A percentile compares a stretch with the other conserved stretches of the same genome.
Conservation (phyloP, 1,139 yeast genomes). For the Blastobotrys malaysiensis region DNA sequence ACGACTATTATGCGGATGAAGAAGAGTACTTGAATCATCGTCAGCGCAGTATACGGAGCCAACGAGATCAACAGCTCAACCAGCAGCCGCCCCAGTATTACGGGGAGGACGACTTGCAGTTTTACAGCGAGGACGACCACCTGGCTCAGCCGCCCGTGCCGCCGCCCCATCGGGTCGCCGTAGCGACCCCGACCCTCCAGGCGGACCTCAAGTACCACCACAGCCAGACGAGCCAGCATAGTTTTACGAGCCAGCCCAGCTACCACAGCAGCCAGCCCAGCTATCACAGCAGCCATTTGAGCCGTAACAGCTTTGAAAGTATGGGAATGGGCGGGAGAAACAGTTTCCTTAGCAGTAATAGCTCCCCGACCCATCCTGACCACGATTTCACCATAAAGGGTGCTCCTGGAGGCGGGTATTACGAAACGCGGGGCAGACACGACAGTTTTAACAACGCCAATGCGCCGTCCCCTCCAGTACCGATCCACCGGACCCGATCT, state of each 20-base stretch:
- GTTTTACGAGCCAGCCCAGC: neutral
- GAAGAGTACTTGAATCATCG: neutral
- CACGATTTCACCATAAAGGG: neutral
- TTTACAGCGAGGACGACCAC: constrained; percentile 9
- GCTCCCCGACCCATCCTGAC: neutral
- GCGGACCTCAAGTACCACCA: constrained; percentile 1
- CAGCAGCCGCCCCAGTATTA: neutral
- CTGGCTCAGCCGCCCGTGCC: constrained; percentile 25
- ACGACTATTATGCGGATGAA: neutral
- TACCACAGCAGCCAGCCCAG: neutral
- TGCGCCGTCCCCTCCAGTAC: neutral
- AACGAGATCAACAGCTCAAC: too few species aligned
- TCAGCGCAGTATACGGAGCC: neutral
- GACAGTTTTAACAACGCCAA: neutral
- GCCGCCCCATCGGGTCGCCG: constrained; percentile 25
- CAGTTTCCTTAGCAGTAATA: neutral
- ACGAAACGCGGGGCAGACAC: neutral
- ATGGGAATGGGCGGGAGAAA: neutral
- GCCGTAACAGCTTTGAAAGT: neutral
- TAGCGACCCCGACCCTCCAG: neutral
- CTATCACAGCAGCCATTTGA: neutral
- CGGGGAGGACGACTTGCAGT: constrained; percentile 4
- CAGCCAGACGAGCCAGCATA: neutral
- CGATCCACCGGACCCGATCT: neutral
- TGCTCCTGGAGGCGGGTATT: neutral